Percentiles rank a stretch among this genome's conserved stretches.
Evolutionary conservation across 441 rosid species (phyloP).

Genomic region (Croton laevigatus): DNA sequence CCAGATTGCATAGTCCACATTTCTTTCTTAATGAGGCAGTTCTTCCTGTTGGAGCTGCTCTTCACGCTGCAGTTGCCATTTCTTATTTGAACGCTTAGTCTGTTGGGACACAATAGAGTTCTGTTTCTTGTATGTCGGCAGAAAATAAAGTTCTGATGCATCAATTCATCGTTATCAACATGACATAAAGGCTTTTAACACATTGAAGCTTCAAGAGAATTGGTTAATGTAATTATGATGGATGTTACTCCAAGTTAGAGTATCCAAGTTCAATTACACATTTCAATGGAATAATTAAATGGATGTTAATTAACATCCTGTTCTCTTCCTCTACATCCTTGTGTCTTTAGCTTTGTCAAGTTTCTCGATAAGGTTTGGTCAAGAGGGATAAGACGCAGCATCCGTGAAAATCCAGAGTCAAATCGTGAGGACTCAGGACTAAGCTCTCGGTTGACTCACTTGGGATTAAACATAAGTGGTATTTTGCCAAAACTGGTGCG

Average conservation of each 20-base stretch:
- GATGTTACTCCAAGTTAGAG: no score
- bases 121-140: background rate
- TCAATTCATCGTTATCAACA: background rate
- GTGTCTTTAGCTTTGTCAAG: constrained; percentile 25
- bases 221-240: background rate
- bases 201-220: background rate
- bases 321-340: constrained; percentile 5
- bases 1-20: constrained; percentile 19
- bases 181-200: background rate
- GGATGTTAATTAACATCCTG: background rate
- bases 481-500: constrained; percentile 65
- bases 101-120: background rate
- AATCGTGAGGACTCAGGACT: constrained; percentile 46
- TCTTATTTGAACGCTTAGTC: constrained; percentile 17
- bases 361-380: constrained; percentile 61
- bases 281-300: background rate
- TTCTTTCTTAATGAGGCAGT: constrained; percentile 23
- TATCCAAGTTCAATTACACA: no score
- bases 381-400: constrained; percentile 57
- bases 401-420: constrained; percentile 75
- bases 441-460: constrained; percentile 37
- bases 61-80: constrained; percentile 30
- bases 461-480: constrained; percentile 61
- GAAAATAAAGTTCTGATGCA: background rate
- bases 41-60: constrained; percentile 30